Conservation (phyloP, 192 early-diverging fungal species). For the Backusella tuberculispora region DNA sequence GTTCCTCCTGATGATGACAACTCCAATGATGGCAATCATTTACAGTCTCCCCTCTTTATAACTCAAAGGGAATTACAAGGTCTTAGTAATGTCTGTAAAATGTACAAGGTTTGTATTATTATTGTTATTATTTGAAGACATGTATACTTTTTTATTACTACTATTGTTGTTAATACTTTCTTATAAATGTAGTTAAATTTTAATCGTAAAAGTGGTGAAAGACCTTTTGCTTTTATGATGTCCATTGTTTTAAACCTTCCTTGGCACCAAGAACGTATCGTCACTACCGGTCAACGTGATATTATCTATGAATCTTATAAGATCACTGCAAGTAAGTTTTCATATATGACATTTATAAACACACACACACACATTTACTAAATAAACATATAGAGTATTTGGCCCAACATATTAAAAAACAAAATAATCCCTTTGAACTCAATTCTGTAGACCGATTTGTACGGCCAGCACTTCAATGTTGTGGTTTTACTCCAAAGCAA, state of each 20-base stretch:
- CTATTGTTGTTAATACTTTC: not conserved
- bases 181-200: not conserved
- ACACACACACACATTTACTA: not conserved
- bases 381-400: not conserved
- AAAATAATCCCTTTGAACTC: not conserved
- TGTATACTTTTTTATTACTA: too few relatives aligned
- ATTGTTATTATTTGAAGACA: not conserved
- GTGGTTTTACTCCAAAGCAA: conserved; percentile 19
- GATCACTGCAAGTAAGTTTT: not conserved
- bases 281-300: not conserved
- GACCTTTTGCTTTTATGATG: not conserved
- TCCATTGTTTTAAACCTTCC: conserved; percentile 1
- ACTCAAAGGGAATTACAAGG: conserved; percentile 5
- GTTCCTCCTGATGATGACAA: not conserved
- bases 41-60: not conserved
- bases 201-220: conserved; percentile 16
- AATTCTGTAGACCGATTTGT: not conserved
- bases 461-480: not conserved
- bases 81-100: not conserved
- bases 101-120: not conserved
- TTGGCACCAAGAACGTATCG: not conserved
- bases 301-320: conserved; percentile 7
- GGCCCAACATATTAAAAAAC: not conserved
- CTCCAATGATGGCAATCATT: not conserved
- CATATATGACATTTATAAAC: not conserved